Percentiles rank a stretch among this genome's conserved stretches.
These are phyloP conservation scores for Plasmodium yoelii DNA, from an alignment of 169 alveolate genomes.

Conservation along the genomic window DNA sequence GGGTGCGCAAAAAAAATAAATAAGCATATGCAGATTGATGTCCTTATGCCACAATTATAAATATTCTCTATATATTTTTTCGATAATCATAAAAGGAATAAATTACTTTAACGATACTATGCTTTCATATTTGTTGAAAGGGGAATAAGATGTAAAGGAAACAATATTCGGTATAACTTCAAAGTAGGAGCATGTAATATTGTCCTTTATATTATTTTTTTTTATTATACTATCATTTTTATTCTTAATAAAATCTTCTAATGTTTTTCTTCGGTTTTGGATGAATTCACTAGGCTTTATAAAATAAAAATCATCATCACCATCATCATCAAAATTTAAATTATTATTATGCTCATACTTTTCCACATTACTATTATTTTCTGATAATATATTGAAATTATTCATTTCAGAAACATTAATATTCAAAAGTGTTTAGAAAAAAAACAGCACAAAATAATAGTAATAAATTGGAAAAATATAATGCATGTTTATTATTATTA, in stretches of 20 bases:
- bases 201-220: constrained; percentile 10
- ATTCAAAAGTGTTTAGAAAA: constrained; percentile 3
- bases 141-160: constrained; percentile 51
- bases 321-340: not conserved
- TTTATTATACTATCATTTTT: constrained; percentile 33
- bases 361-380: constrained; percentile 2
- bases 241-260: constrained; percentile 52
- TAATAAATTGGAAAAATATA: not conserved
- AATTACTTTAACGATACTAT: constrained; percentile 53
- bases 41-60: too few species aligned
- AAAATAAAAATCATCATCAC: constrained; percentile 6
- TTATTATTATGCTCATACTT: not conserved
- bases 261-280: constrained; percentile 35
- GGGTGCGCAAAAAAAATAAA: too few species aligned
- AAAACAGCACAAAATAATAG: not conserved
- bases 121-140: constrained; percentile 59
- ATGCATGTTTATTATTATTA: not conserved
- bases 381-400: not conserved
- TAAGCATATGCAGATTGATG: too few species aligned
- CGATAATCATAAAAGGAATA: not conserved
- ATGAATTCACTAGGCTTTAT: constrained; percentile 45
- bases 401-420: constrained; percentile 42
- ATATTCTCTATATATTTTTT: too few species aligned
- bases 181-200: constrained; percentile 29
- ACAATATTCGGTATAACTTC: constrained; percentile 54